Base-by-base conservation (phyloP, 129 eudicot species). In the Flaveria linearis region DNA sequence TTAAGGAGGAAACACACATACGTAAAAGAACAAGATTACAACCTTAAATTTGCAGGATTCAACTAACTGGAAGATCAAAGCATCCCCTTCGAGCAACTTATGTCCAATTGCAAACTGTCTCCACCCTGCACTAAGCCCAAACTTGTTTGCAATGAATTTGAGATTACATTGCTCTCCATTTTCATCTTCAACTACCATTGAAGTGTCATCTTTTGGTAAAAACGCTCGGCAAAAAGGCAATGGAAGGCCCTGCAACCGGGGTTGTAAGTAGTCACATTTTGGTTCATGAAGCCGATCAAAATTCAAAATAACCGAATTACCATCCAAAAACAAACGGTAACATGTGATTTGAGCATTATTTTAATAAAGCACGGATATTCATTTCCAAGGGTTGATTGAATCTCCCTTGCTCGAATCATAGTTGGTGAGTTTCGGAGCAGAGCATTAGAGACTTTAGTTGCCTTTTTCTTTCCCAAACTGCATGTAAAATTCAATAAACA, bases 51-150 rank as follows among this genome's bases (percentile, higher is more conserved):
- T 84, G 74, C 61, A 68, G 61, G 88, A 86, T 42, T 51, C 91
- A 25, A 88, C 78, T 60, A 88, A 75, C 68, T 90, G 89, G 72
- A 83, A 92, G 82, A 92, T 70, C 80, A 87, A 81, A 78, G 83
- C 95, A 80, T 89, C 96, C 82, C 92, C 96, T 72, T 87, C 96
- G 28, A 45, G 81, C 87, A 92, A 81, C 45, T 87, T 82, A 87
- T 87, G 88, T 62, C 63, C 82, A 60, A 84, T 69, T 53, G 90
- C 90, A 84, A 87, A 92, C 60, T 71, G 77, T 62, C 86, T 87
- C 97, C 97, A 92, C 13, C 97, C 97, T 28, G 82, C 97, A 74
- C 97, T 89, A 41, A 92, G 84, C 74, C 92, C 96, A 17, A 81
- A 77, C 85, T 71, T 85, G 18, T 84, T 55, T 25, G 92, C 79